Evolutionary conservation across 768 basidiomycete genomes (phyloP).

Genomic region (Krasilnikovozyma curviuscula): DNA sequence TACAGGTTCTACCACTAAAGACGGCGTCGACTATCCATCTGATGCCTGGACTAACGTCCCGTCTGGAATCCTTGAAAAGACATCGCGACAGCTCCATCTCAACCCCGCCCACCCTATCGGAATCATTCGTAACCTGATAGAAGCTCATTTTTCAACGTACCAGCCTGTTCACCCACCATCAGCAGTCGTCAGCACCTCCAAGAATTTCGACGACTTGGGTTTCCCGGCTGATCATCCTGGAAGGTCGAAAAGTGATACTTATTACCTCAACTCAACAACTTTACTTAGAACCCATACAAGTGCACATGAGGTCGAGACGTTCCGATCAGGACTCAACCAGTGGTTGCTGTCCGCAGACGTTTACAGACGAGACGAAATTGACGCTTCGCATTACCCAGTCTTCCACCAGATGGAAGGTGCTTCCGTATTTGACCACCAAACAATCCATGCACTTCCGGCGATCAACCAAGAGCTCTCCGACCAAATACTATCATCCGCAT

Average conservation of each 20-base stretch:
- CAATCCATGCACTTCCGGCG: slow-evolving; percentile 41
- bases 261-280: slow-evolving; percentile 74
- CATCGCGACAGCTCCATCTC: slow-evolving; percentile 54
- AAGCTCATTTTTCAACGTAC: slow-evolving; percentile 57
- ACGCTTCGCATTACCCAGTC: slow-evolving; percentile 85
- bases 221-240: slow-evolving; percentile 90
- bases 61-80: slow-evolving; percentile 61
- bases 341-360: slow-evolving; percentile 95
- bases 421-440: slow-evolving; percentile 40
- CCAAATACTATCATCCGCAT: slow-evolving; percentile 35
- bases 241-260: slow-evolving; percentile 71
- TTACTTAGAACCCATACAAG: slow-evolving; percentile 97
- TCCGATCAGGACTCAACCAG: slow-evolving; percentile 43
- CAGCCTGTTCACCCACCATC: slow-evolving; percentile 42
- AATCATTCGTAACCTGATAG: slow-evolving; percentile 65
- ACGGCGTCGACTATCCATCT: slow-evolving; percentile 36
- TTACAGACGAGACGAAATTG: slow-evolving; percentile 94
- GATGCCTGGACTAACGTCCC: slow-evolving; percentile 73
- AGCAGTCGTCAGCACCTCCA: slow-evolving; percentile 68
- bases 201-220: slow-evolving; percentile 89
- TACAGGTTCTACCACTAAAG: no score
- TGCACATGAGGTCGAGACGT: slow-evolving; percentile 92
- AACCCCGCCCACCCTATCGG: slow-evolving; percentile 63
- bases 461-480: slow-evolving; percentile 47
- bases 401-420: slow-evolving; percentile 99